Conservation (phyloP, 1,284 basidiomycete species). For the Meripilus lineatus region DNA sequence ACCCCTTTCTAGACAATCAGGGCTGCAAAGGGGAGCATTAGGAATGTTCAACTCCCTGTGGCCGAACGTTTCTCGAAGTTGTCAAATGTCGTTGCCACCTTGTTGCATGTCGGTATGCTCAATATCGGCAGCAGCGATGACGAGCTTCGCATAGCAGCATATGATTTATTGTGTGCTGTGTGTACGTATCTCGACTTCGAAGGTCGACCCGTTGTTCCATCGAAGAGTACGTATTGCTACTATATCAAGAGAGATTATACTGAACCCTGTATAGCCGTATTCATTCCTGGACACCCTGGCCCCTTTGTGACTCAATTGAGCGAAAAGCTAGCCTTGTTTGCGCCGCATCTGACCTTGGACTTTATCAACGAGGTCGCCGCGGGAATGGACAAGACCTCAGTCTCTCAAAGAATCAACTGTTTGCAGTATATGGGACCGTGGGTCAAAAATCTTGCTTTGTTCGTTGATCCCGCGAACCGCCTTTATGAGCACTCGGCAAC, state of each 20-base stretch:
- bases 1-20: constrained; percentile 49
- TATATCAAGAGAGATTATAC: constrained; percentile 6
- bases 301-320: constrained; percentile 66
- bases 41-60: constrained; percentile 48
- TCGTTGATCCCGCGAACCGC: constrained; percentile 62
- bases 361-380: constrained; percentile 80
- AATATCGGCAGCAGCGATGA: constrained; percentile 72
- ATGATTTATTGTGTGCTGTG: constrained; percentile 74
- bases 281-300: constrained; percentile 68
- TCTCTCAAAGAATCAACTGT: constrained; percentile 61
- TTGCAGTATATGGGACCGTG: constrained; percentile 82
- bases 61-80: constrained; percentile 71
- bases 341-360: constrained; percentile 80
- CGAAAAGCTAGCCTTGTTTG: constrained; percentile 65
- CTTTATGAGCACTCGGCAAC: constrained; percentile 68
- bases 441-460: constrained; percentile 75
- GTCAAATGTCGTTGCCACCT: constrained; percentile 78
- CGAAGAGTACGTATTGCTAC: constrained; percentile 49
- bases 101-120: constrained; percentile 79
- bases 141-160: constrained; percentile 71
- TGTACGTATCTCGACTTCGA: constrained; percentile 78
- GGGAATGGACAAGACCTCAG: constrained; percentile 50
- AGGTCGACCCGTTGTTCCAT: constrained; percentile 59
- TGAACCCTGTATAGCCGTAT: constrained; percentile 45
- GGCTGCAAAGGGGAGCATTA: constrained; percentile 63